Evolutionary conservation across 2,329 filamentous ascomycete species (phyloP).

Genomic region (Aspergillus sp.): DNA sequence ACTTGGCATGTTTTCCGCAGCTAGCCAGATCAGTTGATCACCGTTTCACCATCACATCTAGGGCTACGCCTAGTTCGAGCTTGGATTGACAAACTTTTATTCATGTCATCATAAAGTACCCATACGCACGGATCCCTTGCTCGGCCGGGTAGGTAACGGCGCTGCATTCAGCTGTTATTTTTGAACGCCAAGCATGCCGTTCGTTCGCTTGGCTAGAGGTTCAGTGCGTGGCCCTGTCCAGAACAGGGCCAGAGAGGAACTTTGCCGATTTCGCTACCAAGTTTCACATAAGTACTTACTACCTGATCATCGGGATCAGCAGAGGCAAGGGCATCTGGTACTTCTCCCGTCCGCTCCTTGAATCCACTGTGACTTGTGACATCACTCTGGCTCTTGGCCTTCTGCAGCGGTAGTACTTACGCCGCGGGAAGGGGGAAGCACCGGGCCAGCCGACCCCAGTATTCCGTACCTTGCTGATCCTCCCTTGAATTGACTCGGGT

Average conservation of each 20-base stretch:
- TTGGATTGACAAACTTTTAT: not conserved
- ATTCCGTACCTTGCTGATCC: conserved; percentile 18
- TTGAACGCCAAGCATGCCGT: conserved; percentile 12
- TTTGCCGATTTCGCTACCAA: not conserved
- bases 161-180: not conserved
- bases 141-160: not conserved
- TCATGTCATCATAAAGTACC: not conserved
- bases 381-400: not conserved
- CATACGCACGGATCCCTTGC: not conserved
- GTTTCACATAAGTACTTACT: not conserved
- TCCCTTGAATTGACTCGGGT: conserved; percentile 11
- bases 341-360: not conserved
- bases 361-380: not conserved
- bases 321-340: not conserved
- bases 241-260: conserved; percentile 13
- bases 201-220: conserved; percentile 20
- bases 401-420: not conserved
- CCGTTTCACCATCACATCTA: not conserved
- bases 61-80: not conserved
- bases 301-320: conserved; percentile 6
- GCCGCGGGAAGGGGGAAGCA: conserved; percentile 13
- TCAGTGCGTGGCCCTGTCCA: conserved; percentile 18
- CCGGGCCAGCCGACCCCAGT: not conserved
- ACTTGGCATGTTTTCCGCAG: not conserved
- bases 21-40: not conserved